Base-by-base conservation (phyloP, 1,139 yeast species). In the Lodderomyces elongisporus region DNA sequence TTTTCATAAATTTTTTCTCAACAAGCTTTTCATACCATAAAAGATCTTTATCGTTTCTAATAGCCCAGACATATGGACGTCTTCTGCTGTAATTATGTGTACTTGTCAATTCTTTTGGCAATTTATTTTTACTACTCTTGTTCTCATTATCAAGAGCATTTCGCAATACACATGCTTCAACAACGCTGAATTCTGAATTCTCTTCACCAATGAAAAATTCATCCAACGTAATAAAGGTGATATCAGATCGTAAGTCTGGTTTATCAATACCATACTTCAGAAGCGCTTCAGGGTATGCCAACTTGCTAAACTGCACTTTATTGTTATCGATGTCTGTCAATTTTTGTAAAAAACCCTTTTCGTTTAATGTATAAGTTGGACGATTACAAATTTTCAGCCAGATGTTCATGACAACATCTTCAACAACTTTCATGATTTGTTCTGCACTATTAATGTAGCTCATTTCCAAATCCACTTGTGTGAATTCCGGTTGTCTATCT, bases 401-500 rank as follows among this genome's bases (percentile, higher is more conserved):
- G 1, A 79, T 67, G 1, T 52, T 52, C 13, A 57, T 55, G 0
- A 87, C 70, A 0, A 84, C 52, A 17, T 65, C 63, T 46, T 83
- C 85, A 2, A 89, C 77, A 0, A 79, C 81, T 0, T 52, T 38
- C 49, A 76, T 78, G 5, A 91, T 94, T 43, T 66, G 69, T 42
- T 85, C 85, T 9, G 68, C 62, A 29, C 76, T 76, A 43, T 68
- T 70, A 1, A 91, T 79, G 62, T 79, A 93, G 25, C 93, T 76
- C 94, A 91, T 83, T 54, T 93, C 99, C 59, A 93, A 49, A 66
- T 91, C 99, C 13, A 93, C 65, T 56, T 91, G 99, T 0, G 98
- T 91, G 51, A 91, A 93, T 54, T 93, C 98, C 0, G 97, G 97
- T 58, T 91, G 99, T 54, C 99, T 74, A 55, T 91, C 98, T 3